Base-by-base conservation (phyloP, 2,329 filamentous ascomycete species). In the Fusarium lateritium region DNA sequence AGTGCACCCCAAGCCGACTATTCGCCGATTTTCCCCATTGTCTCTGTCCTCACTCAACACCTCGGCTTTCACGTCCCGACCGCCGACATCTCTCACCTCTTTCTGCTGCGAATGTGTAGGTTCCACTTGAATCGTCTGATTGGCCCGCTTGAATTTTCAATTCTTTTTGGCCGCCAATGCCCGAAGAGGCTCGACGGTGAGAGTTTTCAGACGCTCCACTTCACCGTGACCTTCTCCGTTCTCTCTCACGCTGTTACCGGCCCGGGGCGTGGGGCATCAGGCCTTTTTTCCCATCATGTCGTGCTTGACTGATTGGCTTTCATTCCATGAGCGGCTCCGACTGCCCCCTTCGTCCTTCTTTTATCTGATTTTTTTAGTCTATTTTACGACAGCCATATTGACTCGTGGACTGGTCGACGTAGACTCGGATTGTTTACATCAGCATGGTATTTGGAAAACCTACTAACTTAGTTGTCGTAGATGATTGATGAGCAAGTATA, bases 301-400 rank as follows among this genome's bases (percentile, higher is more conserved):
- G 71, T 76, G 75, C 71, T 76, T 60, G 67, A 76, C 64, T 79
- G 76, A 79, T 79, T 79, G 77, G 77, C 60, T 65, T 71, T 67
- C 72, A 72, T 76, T 73, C 54, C 69, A 69, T 57, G 51, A 74
- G 67, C 55, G 66, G 62, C 63, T 70, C 66, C 66, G 68, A 61
- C 38, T 64, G 46, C 56, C 44, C 57, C 43, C 57, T 62, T 45
- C n/a, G 31, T 59, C 54, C 44, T 51, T 56, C 19, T 60, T 44
- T 56, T 53, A 21, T 54, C 57, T 59, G 44, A 45, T 58, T 63
- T 59, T 60, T 62, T 67, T 56, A 65, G 43, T 54, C 51, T 45
- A 45, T 42, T 46, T 19, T 51, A n/a, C 61, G 26, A 54, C 51
- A 57, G 62, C 36, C 39, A 38, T 52, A 45, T 69, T 66, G 65